These are phyloP conservation scores for Wickerhamiella brachini DNA, from an alignment of 805 yeast species.

Conservation along the genomic window DNA sequence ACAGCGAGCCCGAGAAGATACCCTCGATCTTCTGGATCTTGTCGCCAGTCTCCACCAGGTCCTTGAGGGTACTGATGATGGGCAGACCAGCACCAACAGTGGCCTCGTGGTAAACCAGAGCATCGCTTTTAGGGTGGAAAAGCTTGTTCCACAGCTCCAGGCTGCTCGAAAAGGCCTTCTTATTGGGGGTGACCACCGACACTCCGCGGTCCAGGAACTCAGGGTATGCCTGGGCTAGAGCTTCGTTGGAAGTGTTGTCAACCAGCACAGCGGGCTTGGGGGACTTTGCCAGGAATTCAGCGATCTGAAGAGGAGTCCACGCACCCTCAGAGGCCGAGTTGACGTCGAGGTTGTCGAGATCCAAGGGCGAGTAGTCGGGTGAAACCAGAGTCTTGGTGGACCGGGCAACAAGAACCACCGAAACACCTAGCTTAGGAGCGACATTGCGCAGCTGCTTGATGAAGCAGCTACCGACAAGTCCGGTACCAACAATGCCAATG, in stretches of 20 bases:
- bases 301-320: constrained; percentile 43
- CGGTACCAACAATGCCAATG: constrained; percentile 71
- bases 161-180: constrained; percentile 85
- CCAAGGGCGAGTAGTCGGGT: constrained; percentile 56
- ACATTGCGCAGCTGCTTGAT: constrained; percentile 53
- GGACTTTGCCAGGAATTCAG: constrained; percentile 49
- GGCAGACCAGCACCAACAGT: constrained; percentile 99
- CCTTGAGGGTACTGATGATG: constrained; percentile 75
- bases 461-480: constrained; percentile 91
- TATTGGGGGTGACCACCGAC: constrained; percentile 95
- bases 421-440: constrained; percentile 43
- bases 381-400: constrained; percentile 57
- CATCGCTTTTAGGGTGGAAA: constrained; percentile 43
- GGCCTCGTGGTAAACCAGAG: constrained; percentile 91
- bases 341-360: constrained; percentile 44
- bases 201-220: constrained; percentile 60
- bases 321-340: constrained; percentile 34
- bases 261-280: constrained; percentile 68
- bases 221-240: constrained; percentile 67
- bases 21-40: constrained; percentile 86
- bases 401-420: constrained; percentile 69
- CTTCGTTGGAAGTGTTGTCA: constrained; percentile 84
- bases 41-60: constrained; percentile 85
- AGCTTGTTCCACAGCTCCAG: constrained; percentile 64
- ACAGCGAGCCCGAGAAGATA: constrained; percentile 88